These are phyloP conservation scores for Thamnidium elegans DNA, from an alignment of 192 early-diverging fungal species.

Conservation along the genomic window DNA sequence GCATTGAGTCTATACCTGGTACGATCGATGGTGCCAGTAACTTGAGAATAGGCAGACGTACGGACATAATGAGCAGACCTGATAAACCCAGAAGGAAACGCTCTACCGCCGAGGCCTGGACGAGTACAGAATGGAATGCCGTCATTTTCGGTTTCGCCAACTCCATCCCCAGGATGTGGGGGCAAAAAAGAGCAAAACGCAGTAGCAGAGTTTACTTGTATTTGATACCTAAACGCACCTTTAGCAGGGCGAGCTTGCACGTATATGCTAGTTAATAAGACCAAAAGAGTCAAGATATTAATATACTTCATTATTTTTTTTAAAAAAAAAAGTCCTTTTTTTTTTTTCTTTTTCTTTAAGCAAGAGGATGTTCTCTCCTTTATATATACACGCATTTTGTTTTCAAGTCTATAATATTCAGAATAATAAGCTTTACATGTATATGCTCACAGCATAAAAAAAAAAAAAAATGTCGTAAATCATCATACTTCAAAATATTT, in stretches of 20 bases:
- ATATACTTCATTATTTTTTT: too few relatives aligned
- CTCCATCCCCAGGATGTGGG: constrained; percentile 35
- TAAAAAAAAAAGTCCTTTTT: too few relatives aligned
- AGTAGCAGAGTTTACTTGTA: constrained; percentile 10
- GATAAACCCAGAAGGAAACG: constrained; percentile 49
- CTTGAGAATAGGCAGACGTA: constrained; percentile 39
- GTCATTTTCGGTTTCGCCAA: constrained; percentile 36
- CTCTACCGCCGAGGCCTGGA: constrained; percentile 20
- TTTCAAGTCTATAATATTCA: too few relatives aligned
- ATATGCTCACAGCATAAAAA: too few relatives aligned
- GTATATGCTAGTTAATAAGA: too few relatives aligned
- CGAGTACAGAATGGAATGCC: constrained; percentile 49
- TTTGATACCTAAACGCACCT: neutral
- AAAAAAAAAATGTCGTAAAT: too few relatives aligned
- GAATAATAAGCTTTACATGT: too few relatives aligned
- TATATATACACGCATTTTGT: too few relatives aligned
- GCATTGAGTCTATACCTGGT: constrained; percentile 30
- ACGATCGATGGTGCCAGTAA: constrained; percentile 48
- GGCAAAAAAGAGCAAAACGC: constrained; percentile 36
- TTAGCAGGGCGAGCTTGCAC: neutral
- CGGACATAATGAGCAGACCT: constrained; percentile 36
- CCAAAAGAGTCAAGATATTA: too few relatives aligned
- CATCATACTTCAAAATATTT: too few relatives aligned
- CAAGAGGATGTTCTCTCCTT: too few relatives aligned
- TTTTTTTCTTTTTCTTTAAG: too few relatives aligned